A percentile compares a stretch with the other conserved stretches of the same genome.
phyloP scores from a whole-genome alignment of 345 rosid species.

The Gossypium thurberi region DNA sequence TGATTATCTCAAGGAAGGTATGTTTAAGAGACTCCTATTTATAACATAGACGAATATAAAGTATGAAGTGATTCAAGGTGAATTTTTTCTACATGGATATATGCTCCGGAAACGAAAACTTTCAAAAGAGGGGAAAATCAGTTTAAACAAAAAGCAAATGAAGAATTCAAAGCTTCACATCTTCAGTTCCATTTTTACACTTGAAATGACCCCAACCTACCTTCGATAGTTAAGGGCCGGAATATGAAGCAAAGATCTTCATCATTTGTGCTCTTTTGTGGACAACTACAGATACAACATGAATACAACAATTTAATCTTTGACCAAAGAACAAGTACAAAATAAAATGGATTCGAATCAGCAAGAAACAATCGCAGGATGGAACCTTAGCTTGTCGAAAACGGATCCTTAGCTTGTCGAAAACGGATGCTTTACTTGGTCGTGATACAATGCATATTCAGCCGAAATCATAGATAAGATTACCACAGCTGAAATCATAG shows the following conservation, averaged over 20 bases:
- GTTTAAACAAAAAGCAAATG: neutral
- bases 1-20: too few species aligned
- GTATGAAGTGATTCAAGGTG: too few species aligned
- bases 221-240: constrained; percentile 22
- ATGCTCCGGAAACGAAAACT: too few species aligned
- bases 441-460: neutral
- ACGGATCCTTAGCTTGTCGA: neutral
- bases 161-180: neutral
- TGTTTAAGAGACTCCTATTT: neutral
- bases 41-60: neutral
- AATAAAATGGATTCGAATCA: neutral
- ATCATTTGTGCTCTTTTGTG: constrained; percentile 1
- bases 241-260: constrained; percentile 9
- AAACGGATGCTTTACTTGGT: neutral
- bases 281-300: constrained; percentile 14
- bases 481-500: constrained; percentile 8
- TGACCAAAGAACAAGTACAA: neutral
- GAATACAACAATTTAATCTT: constrained; percentile 15
- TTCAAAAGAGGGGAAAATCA: neutral
- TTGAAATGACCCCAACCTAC: constrained; percentile 15
- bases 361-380: neutral
- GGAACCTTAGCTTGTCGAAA: too few species aligned
- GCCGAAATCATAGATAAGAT: too few species aligned
- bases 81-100: neutral
- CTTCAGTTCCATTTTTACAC: constrained; percentile 13